Evolutionary conservation across 805 yeast genomes (phyloP), one percentile per base, ranked within the genome.

Genomic region (Cephaloascus fragrans): DNA sequence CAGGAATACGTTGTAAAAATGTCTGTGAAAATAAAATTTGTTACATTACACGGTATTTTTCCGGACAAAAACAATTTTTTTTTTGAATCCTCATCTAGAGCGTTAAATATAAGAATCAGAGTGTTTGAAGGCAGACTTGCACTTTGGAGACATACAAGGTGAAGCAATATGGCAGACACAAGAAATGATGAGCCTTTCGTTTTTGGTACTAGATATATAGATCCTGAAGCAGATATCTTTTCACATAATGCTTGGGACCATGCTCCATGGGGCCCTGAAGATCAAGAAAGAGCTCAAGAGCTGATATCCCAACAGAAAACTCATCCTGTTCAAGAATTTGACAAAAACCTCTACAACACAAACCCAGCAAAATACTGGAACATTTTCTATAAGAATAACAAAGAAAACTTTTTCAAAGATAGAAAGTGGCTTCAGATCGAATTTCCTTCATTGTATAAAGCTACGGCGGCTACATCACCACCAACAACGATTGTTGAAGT

Each of bases 321-420:
- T 34, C 64, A 67, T 39, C 97, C 97, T 1, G 98, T 93, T n/a
- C 66, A 75, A 28, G 96, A 86, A 2, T 84, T 83, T 53, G 95
- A 90, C 55, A 87, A 84, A 57, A 67, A 71, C 20, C 61, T 80
- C 38, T 93, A 75, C 60, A 88, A 89, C 62, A 60, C 77, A 4
- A 84, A 85, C 47, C 98, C 98, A 0, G 95, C 93, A 5, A 78
- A 84, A 47, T 93, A 81, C 57, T 93, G 98, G 98, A 96, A 93
- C 58, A 73, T 83, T 5, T 93, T 93, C 55, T 93, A 93, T 58
- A 80, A 82, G 49, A 84, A 89, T 55, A 90, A 93, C 59, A 77
- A 73, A 50, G 96, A 86, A 48, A 93, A 90, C 59, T 93, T 93
- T 63, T 93, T 93, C 71, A 93, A 93, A 57, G 96, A 93, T 59